Conservation (phyloP, 1,284 basidiomycete genomes). For the Tylopilus sp. region DNA sequence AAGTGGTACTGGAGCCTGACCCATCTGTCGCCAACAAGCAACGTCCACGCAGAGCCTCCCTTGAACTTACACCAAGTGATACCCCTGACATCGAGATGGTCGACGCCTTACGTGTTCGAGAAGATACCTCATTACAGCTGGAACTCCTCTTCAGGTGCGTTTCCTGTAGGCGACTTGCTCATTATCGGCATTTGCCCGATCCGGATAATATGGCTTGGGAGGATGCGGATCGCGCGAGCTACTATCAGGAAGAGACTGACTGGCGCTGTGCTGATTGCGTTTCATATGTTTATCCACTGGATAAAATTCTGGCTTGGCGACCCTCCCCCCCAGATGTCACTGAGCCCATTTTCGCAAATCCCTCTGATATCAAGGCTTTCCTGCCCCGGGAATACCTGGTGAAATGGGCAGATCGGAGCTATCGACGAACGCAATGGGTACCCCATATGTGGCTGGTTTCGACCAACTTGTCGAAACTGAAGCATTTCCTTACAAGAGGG, state of each 20-base stretch:
- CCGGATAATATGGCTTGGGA: slow-evolving; percentile 41
- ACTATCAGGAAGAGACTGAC: slow-evolving; percentile 60
- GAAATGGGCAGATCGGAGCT: slow-evolving; percentile 80
- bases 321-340: slow-evolving; percentile 63
- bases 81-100: slow-evolving; percentile 34
- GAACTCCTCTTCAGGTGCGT: slow-evolving; percentile 76
- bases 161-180: slow-evolving; percentile 74
- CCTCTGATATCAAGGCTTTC: slow-evolving; percentile 52
- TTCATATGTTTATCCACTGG: slow-evolving; percentile 70
- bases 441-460: slow-evolving; percentile 85
- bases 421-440: slow-evolving; percentile 79
- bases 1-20: slow-evolving; percentile 51
- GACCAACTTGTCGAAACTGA: slow-evolving; percentile 57
- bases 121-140: slow-evolving; percentile 16
- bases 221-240: slow-evolving; percentile 47
- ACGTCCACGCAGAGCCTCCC: slow-evolving; percentile 10
- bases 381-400: slow-evolving; percentile 86
- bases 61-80: slow-evolving; percentile 12
- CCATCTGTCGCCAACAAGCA: slow-evolving; percentile 22
- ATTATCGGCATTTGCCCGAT: slow-evolving; percentile 71
- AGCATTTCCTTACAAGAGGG: slow-evolving; percentile 73
- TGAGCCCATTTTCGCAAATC: slow-evolving; percentile 46
- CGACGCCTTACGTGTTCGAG: slow-evolving; percentile 22
- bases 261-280: slow-evolving; percentile 81
- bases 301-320: slow-evolving; percentile 90